Evolutionary conservation across 208 protist species (phyloP), one percentile per base, ranked within the genome.

Genomic region (Balamuthia mandrillaris): DNA sequence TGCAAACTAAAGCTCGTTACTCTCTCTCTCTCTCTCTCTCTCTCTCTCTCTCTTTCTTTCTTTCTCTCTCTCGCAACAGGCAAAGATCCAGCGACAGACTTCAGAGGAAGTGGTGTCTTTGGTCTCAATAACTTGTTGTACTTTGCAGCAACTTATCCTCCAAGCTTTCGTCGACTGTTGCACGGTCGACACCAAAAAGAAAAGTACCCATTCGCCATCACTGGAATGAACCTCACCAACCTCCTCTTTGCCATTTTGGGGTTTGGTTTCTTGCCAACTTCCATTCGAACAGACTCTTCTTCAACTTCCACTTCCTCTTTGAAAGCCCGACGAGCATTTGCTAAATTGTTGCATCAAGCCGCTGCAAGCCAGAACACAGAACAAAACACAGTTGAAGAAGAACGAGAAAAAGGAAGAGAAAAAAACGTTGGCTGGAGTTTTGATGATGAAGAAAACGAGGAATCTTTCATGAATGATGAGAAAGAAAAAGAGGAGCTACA

Each of bases 171-270:
- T 41, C 58, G 52, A 21, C 68, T 60, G 33, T 33, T 78, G 12
- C 21, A 51, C 31, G 68, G 68, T 47, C 18, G n/a, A 14, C 68
- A 78, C 27, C 68, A 78, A 27, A 33, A 78, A 12, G 68, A 78
- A 47, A 47, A 41, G 45, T 78, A 78, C 18, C 68, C 68, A 27
- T 78, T 78, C 47, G 68, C 68, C 21, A 78, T 78, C 39, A 78
- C 68, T 41, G 68, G 45, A 18, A 78, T 78, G 45, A 78, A 78
- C 45, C 68, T 78, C 45, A 47, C 58, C 27, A 78, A 78, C 45
- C 68, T 78, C n/a, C 29, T 78, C n/a, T 78, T 78, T 33, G 45
- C 52, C 29, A 41, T 78, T 24, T 47, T 78, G 27, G 68, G 68
- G 10, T 78, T 41, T 41, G 68, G 68, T 47, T 60, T 78, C 45